These are phyloP conservation scores for slime mould (Dictyostelium discoideum) DNA, from an alignment of 78 protist genomes.

Conservation along the genomic window DNA sequence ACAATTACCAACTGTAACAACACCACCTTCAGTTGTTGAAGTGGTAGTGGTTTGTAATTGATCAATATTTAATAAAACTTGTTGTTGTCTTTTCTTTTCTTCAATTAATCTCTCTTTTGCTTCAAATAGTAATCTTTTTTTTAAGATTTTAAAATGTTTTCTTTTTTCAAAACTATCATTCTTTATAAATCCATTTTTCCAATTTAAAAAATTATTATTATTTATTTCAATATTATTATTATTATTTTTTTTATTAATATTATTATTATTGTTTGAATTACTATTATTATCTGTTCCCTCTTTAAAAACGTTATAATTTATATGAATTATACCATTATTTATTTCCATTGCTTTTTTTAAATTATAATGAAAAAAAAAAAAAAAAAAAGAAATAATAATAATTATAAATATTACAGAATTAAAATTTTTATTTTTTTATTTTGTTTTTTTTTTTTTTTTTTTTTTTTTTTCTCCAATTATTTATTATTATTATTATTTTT, in stretches of 20 bases:
- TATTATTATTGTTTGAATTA: no score
- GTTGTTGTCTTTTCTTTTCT: not conserved
- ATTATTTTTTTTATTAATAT: no score
- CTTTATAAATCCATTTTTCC: not conserved
- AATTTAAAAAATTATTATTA: not conserved
- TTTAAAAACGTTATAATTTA: no score
- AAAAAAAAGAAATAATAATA: no score
- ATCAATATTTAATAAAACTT: not conserved
- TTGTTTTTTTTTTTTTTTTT: no score
- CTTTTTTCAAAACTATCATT: conserved; percentile 1
- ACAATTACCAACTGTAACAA: not conserved
- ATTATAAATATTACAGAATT: no score
- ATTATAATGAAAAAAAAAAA: no score
- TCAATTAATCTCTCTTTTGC: not conserved
- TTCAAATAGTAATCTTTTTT: not conserved
- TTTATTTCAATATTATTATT: not conserved
- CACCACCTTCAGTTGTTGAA: not conserved
- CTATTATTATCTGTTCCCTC: not conserved
- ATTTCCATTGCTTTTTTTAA: not conserved
- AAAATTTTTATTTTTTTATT: no score
- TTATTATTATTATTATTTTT: no score
- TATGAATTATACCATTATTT: not conserved
- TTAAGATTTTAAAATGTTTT: not conserved
- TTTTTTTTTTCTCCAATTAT: no score
- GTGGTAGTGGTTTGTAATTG: not conserved